phyloP scores from a whole-genome alignment of 192 early-diverging fungal genomes.

The Gigaspora rosea region DNA sequence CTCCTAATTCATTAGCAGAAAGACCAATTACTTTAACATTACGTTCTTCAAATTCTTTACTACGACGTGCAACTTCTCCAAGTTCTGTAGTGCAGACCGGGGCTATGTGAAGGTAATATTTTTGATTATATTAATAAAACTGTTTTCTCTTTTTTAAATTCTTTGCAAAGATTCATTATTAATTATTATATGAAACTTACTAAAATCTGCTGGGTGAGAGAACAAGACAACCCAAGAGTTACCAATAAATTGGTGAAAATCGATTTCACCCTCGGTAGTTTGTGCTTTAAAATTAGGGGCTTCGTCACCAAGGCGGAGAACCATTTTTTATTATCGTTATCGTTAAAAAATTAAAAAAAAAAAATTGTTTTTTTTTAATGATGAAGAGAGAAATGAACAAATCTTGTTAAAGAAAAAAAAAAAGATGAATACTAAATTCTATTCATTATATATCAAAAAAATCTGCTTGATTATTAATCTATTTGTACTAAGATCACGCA shows the following conservation, averaged over 20 bases:
- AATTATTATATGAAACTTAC: conserved; percentile 41
- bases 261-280: conserved; percentile 88
- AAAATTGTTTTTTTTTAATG: not conserved
- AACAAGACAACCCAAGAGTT: conserved; percentile 94
- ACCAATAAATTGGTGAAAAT: conserved; percentile 88
- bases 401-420: no score
- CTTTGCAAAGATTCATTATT: not conserved
- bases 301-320: conserved; percentile 45
- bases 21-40: conserved; percentile 92
- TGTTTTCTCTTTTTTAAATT: conserved; percentile 32
- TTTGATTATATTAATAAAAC: conserved; percentile 59
- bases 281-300: conserved; percentile 75
- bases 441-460: no score
- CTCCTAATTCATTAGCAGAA: conserved; percentile 82
- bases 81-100: conserved; percentile 98
- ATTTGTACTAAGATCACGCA: no score
- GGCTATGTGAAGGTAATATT: conserved; percentile 38
- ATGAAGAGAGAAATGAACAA: not conserved
- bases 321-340: conserved; percentile 15
- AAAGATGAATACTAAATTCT: no score
- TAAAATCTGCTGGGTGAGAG: conserved; percentile 98
- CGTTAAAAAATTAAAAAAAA: not conserved
- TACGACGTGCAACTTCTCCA: conserved; percentile 84
- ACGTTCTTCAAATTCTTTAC: conserved; percentile 74
- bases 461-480: no score